These are phyloP conservation scores for Peribolospora kevripleyi DNA, from an alignment of 768 basidiomycete genomes.

Conservation along the genomic window DNA sequence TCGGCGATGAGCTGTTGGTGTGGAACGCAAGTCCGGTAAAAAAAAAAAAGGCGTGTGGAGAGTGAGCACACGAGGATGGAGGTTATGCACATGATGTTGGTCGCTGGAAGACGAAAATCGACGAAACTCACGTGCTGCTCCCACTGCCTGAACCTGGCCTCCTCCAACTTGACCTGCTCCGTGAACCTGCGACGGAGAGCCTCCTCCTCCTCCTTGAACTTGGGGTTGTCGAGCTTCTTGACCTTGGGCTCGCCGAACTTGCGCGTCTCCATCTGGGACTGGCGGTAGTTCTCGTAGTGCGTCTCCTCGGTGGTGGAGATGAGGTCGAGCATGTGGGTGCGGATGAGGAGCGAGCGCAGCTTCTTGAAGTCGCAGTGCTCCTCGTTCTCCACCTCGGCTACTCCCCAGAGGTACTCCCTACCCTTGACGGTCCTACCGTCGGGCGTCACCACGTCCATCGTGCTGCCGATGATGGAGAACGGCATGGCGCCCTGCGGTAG, in stretches of 20 bases:
- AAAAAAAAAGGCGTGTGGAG: constrained; percentile 6
- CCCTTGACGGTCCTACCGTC: constrained; percentile 91
- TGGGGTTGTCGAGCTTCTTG: constrained; percentile 96
- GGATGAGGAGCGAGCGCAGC: constrained; percentile 75
- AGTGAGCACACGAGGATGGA: constrained; percentile 3
- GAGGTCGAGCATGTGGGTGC: constrained; percentile 95
- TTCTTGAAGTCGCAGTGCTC: constrained; percentile 99
- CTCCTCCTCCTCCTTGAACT: constrained; percentile 99
- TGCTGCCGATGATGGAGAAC: constrained; percentile 95
- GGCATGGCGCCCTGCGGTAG: constrained; percentile 51
- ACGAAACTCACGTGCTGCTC: constrained; percentile 61
- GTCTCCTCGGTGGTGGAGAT: constrained; percentile 85
- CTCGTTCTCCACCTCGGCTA: constrained; percentile 99
- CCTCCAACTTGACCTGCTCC: constrained; percentile 98
- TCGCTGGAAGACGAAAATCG: neutral
- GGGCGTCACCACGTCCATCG: constrained; percentile 68
- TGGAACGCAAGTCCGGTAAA: neutral
- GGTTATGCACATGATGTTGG: neutral
- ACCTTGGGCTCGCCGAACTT: constrained; percentile 93
- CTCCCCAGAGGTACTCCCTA: constrained; percentile 96
- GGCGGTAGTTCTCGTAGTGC: constrained; percentile 95
- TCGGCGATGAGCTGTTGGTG: constrained; percentile 73
- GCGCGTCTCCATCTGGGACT: constrained; percentile 98
- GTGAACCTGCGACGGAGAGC: constrained; percentile 88
- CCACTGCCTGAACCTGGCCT: constrained; percentile 94